Evolutionary conservation across 2,329 filamentous ascomycete species (phyloP).

Genomic region (Coniochaeta hoffmannii): DNA sequence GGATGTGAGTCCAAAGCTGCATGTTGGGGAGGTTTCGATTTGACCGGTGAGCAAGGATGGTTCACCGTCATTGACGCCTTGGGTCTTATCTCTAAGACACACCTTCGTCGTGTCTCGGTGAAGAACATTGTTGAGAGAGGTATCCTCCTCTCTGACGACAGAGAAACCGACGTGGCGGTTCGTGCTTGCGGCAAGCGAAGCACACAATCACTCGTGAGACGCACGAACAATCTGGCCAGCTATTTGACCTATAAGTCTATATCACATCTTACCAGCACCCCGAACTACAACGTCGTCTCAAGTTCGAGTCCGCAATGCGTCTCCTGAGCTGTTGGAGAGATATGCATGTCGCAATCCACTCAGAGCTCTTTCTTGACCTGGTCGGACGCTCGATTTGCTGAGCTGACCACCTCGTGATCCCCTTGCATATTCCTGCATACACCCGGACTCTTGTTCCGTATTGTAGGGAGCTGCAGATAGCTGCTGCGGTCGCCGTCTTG

Average conservation of each 20-base stretch:
- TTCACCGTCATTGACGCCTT: not conserved
- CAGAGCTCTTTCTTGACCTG: not conserved
- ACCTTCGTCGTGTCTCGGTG: not conserved
- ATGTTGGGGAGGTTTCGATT: not conserved
- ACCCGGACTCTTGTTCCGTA: not conserved
- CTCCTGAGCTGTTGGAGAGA: not conserved
- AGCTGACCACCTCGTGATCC: not conserved
- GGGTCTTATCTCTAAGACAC: not conserved
- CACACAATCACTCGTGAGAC: no score
- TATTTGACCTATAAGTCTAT: no score
- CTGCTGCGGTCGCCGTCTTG: not conserved
- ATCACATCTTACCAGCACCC: no score
- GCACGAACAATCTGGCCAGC: no score
- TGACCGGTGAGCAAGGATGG: not conserved
- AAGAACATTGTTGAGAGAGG: no score
- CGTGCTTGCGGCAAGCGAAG: no score
- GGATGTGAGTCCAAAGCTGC: not conserved
- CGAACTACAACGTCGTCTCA: no score
- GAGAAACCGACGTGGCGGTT: no score
- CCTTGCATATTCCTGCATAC: slow-evolving; percentile 3
- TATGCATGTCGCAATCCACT: not conserved
- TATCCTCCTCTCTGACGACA: no score
- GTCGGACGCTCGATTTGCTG: not conserved
- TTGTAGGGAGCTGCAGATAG: not conserved
- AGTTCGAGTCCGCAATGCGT: no score